These are phyloP conservation scores for Citrus sp. DNA, from an alignment of 345 rosid genomes.

Conservation along the genomic window DNA sequence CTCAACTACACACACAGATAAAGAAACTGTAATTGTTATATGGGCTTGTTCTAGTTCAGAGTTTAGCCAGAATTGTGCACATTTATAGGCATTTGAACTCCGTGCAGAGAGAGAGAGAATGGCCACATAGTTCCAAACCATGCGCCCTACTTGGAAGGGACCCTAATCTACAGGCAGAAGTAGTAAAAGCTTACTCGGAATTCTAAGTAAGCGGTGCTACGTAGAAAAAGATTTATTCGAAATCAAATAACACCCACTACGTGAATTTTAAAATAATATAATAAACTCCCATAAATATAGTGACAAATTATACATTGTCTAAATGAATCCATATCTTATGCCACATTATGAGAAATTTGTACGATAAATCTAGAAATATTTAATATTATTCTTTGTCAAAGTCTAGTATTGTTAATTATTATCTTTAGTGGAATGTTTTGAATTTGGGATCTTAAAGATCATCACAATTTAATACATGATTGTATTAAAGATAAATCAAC, in stretches of 20 bases:
- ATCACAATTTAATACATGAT: background rate
- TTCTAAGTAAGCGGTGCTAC: background rate
- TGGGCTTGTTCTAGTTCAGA: conserved; percentile 16
- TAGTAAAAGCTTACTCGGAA: conserved; percentile 6
- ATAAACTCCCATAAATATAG: no score
- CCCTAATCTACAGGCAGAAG: conserved; percentile 11
- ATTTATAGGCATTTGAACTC: conserved; percentile 21
- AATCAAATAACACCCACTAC: no score
- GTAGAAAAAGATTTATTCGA: no score
- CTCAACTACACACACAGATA: conserved; percentile 2
- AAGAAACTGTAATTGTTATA: conserved; percentile 15
- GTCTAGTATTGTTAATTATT: no score
- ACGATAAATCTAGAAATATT: no score
- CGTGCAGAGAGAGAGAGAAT: conserved; percentile 18
- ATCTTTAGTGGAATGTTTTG: background rate
- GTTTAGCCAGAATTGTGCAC: conserved; percentile 16
- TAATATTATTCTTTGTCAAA: no score
- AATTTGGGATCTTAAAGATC: background rate
- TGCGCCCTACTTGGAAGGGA: conserved; percentile 30
- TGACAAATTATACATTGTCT: no score
- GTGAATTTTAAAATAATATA: no score
- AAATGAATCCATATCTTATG: no score
- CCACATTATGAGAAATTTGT: no score
- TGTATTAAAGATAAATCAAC: background rate
- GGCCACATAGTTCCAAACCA: conserved; percentile 32